These are phyloP conservation scores for Cladosporium sp. DNA, from an alignment of 2,329 filamentous ascomycete species.

Conservation along the genomic window DNA sequence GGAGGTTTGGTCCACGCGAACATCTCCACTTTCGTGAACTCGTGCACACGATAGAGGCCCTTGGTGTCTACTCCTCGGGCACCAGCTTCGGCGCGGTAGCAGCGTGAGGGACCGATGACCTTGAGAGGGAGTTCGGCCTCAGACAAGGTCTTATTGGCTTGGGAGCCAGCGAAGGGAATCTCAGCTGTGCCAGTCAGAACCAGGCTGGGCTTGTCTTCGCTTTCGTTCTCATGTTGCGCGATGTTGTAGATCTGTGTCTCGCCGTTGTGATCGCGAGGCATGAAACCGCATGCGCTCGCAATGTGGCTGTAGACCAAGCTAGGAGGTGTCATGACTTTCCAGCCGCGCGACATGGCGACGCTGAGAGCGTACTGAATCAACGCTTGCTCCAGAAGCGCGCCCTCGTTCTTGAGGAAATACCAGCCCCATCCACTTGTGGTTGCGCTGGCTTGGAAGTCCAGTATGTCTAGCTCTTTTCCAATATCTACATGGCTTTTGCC, in stretches of 20 bases:
- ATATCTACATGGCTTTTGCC: conserved; percentile 59
- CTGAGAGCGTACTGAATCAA: conserved; percentile 79
- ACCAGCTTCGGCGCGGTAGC: conserved; percentile 92
- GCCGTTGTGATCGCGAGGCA: conserved; percentile 81
- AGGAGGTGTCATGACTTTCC: conserved; percentile 76
- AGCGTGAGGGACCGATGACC: conserved; percentile 79
- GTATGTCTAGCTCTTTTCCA: conserved; percentile 75
- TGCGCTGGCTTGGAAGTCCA: conserved; percentile 80
- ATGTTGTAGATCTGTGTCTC: conserved; percentile 90
- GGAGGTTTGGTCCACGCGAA: conserved; percentile 72
- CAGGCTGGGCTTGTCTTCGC: conserved; percentile 60
- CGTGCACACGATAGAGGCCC: conserved; percentile 92
- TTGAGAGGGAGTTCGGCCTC: conserved; percentile 67
- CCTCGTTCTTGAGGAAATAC: conserved; percentile 94
- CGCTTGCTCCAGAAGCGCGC: conserved; percentile 89
- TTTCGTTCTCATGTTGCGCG: conserved; percentile 36
- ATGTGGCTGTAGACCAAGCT: conserved; percentile 91
- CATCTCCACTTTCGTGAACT: conserved; percentile 98
- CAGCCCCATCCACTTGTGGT: conserved; percentile 92
- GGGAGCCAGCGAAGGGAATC: conserved; percentile 89
- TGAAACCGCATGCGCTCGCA: conserved; percentile 85
- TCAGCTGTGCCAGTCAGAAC: conserved; percentile 86
- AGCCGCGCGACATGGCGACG: conserved; percentile 67
- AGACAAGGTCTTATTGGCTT: conserved; percentile 66
- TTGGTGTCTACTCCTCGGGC: conserved; percentile 86